Evolutionary conservation across 176 grass and related monocot species (phyloP).

Genomic region (Carex cristatella): DNA sequence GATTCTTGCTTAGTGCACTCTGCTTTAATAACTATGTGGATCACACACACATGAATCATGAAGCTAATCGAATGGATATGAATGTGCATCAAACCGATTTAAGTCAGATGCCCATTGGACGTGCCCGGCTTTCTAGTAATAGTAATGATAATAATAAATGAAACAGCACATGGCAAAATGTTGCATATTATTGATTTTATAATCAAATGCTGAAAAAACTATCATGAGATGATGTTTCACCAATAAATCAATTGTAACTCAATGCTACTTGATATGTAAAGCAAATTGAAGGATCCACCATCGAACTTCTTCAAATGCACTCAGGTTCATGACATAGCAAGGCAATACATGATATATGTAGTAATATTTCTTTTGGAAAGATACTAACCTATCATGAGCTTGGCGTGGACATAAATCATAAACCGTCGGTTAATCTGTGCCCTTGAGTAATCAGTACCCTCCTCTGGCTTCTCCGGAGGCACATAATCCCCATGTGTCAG

Average conservation of each 20-base stretch:
- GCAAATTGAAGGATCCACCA: not conserved
- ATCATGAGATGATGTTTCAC: not conserved
- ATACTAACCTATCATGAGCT: conserved; percentile 83
- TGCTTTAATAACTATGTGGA: no score
- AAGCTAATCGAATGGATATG: no score
- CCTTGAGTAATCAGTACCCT: conserved; percentile 55
- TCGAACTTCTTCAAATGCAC: not conserved
- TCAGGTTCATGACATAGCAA: not conserved
- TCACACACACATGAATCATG: no score
- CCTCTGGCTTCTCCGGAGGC: conserved; percentile 38
- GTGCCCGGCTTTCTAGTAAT: no score
- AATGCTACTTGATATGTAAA: not conserved
- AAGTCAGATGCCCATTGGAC: no score
- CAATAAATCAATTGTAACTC: not conserved
- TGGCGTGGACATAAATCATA: conserved; percentile 83
- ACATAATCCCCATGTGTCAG: conserved; percentile 35
- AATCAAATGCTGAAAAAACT: not conserved
- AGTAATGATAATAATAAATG: not conserved
- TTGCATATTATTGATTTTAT: conserved; percentile 1
- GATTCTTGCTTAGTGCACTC: no score
- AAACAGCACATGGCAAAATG: not conserved
- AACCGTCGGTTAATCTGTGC: conserved; percentile 61
- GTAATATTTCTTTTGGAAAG: not conserved
- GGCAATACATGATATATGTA: not conserved
- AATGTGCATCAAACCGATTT: no score